Percentiles rank a stretch among this genome's conserved stretches.
phyloP scores from a whole-genome alignment of 306 rosid genomes.

The Citrullus colocynthis region DNA sequence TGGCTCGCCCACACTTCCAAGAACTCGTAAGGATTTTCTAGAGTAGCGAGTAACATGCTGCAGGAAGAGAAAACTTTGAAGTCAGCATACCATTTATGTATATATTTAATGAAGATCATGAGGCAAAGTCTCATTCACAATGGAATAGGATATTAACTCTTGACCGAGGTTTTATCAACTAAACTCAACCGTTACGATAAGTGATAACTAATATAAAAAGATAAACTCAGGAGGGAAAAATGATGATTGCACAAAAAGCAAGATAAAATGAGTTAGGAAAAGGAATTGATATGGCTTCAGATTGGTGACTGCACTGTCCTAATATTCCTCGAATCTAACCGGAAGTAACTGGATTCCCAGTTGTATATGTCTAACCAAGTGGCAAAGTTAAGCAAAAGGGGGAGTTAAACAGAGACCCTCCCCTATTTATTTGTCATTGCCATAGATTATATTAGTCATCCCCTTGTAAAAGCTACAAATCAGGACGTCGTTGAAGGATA shows the following conservation, averaged over 20 bases:
- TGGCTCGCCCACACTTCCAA: conserved; percentile 99
- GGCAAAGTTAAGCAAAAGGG: not conserved
- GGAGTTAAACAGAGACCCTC: not conserved
- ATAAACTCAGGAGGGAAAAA: not conserved
- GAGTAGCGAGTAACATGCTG: conserved; percentile 87
- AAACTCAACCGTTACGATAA: not conserved
- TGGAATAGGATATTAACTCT: not conserved
- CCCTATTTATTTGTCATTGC: not conserved
- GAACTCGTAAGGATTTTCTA: conserved; percentile 74
- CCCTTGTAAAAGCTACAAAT: not conserved
- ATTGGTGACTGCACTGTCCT: not conserved
- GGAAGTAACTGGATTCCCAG: not conserved
- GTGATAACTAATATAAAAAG: not conserved
- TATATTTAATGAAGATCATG: not conserved
- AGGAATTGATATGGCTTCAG: not conserved
- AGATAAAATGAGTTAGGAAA: not conserved
- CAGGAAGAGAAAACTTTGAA: conserved; percentile 13
- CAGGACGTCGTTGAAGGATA: not conserved
- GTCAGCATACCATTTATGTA: not conserved
- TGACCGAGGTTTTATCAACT: not conserved
- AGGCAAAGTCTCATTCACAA: not conserved
- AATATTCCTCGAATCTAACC: not conserved
- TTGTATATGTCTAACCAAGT: not conserved
- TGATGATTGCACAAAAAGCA: not conserved
- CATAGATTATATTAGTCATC: not conserved